Base-by-base conservation (phyloP, 2,329 filamentous ascomycete genomes). In the Fusarium globosum region DNA sequence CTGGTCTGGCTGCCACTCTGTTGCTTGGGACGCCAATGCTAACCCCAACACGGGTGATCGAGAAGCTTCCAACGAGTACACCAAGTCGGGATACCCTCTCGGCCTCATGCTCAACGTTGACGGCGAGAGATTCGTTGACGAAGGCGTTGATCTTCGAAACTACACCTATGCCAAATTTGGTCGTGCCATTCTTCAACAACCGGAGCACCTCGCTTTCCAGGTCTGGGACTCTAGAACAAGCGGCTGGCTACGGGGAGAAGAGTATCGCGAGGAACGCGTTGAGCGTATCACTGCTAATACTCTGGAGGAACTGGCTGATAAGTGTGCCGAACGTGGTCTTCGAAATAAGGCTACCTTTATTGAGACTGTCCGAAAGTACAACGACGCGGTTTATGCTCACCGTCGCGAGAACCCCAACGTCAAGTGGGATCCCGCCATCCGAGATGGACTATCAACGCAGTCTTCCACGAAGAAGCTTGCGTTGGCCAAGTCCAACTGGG, bases 161-260 rank as follows among this genome's bases (percentile, higher is more conserved):
- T 68, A 68, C 11, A 68, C 65, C 14, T 68, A 68, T 21, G 65
- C 65, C 20, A 68, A 62, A 15, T 68, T 68, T 16, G 65, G 65
- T 0, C 64, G 65, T 15, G 65, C 65, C 15, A 68, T 68, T 13
- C 64, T 68, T 1, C 64, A 68, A 13, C 65, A 68, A 7, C 65
- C 65, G 14, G 65, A 68, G n/a, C 64, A 68, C 30, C 14, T 68
- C 2, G 65, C 65, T 0, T 68, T 68, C 13, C 65, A 68, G 18
- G 48, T 68, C 20, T 68, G 65, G 65, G 65, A 68, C 18, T 28
- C 65, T 2, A 43, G 30, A 9, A 68, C 64, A 2, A 68, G 49
- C 10, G 42, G 23, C 7, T 68, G 65, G 65, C 46, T 68, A 1
- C 64, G 65, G 8, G 28, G 48, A 15, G 65, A 68, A 18, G 65